Evolutionary conservation across 2,329 filamentous ascomycete genomes (phyloP).

Genomic region (Hymenoscyphus albidus): DNA sequence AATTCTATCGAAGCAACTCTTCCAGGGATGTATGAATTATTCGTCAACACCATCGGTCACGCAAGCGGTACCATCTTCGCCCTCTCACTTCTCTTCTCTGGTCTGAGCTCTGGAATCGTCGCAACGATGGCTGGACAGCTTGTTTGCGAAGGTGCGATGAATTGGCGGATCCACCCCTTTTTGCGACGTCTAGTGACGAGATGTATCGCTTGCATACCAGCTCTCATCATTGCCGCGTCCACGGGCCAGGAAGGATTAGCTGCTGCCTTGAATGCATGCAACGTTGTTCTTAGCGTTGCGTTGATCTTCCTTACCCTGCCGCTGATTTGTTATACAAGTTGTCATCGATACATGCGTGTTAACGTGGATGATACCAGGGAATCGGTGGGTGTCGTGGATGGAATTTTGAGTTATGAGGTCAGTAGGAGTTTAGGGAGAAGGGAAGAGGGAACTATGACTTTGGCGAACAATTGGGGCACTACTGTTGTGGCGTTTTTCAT

Average conservation of each 20-base stretch:
- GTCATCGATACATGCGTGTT: conserved; percentile 69
- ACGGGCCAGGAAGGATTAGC: conserved; percentile 67
- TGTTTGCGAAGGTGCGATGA: conserved; percentile 76
- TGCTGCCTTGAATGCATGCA: conserved; percentile 66
- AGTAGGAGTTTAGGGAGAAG: conserved; percentile 25
- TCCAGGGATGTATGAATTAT: conserved; percentile 75
- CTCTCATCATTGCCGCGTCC: conserved; percentile 74
- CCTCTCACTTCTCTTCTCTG: conserved; percentile 72
- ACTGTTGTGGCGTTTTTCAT: conserved; percentile 54
- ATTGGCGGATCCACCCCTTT: conserved; percentile 72
- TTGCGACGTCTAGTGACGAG: conserved; percentile 72
- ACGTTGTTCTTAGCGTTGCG: conserved; percentile 75
- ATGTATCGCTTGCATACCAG: conserved; percentile 73
- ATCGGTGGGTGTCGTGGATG: conserved; percentile 11
- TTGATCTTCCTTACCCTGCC: conserved; percentile 76
- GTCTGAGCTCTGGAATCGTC: conserved; percentile 75
- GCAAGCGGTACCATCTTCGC: conserved; percentile 78
- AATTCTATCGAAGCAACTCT: conserved; percentile 68
- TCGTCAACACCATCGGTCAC: conserved; percentile 58
- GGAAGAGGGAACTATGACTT: conserved; percentile 36
- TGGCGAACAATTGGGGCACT: conserved; percentile 67
- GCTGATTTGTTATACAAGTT: conserved; percentile 77
- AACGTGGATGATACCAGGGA: conserved; percentile 16
- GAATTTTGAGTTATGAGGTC: not conserved
- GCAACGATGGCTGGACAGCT: conserved; percentile 88